Percentiles rank a stretch among this genome's conserved stretches.
These are phyloP conservation scores for Erodium moschatum DNA, from an alignment of 441 rosid species.

Conservation along the genomic window DNA sequence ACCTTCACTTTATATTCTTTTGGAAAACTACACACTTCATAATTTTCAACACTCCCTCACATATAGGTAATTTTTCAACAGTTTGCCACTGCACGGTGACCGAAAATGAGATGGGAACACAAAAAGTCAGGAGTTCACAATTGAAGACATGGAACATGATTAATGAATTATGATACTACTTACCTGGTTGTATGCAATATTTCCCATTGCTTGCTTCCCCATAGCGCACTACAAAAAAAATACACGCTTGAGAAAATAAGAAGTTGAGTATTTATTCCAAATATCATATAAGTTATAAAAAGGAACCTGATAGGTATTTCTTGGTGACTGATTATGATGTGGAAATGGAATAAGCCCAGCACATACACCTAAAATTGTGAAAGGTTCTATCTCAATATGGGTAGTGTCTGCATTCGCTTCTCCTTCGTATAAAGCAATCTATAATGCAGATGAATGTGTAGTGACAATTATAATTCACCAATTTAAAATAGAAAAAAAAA, in stretches of 20 bases:
- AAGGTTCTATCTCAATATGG: constrained; percentile 96
- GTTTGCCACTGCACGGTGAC: background rate
- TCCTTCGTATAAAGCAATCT: constrained; percentile 88
- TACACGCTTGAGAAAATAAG: constrained; percentile 13
- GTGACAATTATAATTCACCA: no score
- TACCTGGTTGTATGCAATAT: constrained; percentile 91
- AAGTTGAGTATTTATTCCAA: background rate
- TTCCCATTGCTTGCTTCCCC: constrained; percentile 99
- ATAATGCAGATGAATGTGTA: constrained; percentile 24
- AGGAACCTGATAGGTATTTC: constrained; percentile 90
- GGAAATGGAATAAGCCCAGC: constrained; percentile 97
- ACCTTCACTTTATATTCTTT: background rate
- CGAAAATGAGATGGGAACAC: constrained; percentile 1
- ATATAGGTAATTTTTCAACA: background rate
- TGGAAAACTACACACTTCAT: background rate
- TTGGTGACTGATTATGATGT: constrained; percentile 98
- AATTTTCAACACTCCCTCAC: background rate
- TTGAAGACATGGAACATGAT: constrained; percentile 7
- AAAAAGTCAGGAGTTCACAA: background rate
- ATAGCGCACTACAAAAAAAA: constrained; percentile 66
- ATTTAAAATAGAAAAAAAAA: constrained; percentile 10
- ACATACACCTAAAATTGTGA: constrained; percentile 89
- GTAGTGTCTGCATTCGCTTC: constrained; percentile 67
- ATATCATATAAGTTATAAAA: constrained; percentile 16
- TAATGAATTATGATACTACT: constrained; percentile 24